phyloP scores from a whole-genome alignment of 2,329 filamentous ascomycete species.

The Cladosporium velox region DNA sequence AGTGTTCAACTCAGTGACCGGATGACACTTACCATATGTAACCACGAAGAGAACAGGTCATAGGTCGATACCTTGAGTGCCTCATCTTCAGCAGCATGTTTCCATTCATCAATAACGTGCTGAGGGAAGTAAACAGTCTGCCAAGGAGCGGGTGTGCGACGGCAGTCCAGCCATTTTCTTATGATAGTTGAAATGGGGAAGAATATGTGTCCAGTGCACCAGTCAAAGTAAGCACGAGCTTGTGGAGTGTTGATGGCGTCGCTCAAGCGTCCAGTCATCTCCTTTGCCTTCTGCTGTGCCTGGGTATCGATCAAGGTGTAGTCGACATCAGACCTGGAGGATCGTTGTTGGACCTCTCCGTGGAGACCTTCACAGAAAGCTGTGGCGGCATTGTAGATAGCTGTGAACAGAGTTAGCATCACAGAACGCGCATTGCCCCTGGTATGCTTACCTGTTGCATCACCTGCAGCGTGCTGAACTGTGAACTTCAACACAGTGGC shows the following conservation, averaged over 20 bases:
- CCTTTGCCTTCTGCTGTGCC: background rate
- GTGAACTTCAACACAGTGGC: conserved; percentile 8
- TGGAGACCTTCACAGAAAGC: conserved; percentile 12
- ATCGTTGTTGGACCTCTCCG: background rate
- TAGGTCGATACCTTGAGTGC: background rate
- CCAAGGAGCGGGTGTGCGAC: background rate
- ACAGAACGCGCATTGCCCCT: too few relatives aligned
- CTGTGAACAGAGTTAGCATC: background rate
- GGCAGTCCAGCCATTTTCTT: conserved; percentile 1
- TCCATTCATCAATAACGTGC: background rate
- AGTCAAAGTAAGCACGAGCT: background rate
- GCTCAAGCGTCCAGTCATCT: background rate
- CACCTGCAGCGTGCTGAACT: conserved; percentile 9
- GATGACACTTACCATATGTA: conserved; percentile 5
- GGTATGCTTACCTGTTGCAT: background rate
- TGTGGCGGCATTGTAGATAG: background rate
- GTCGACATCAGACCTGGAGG: background rate
- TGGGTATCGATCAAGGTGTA: background rate
- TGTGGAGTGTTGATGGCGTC: background rate
- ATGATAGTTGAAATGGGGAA: background rate
- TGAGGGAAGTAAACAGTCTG: conserved; percentile 2
- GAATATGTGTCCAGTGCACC: background rate
- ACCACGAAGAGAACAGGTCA: conserved; percentile 6
- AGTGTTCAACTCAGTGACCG: background rate
- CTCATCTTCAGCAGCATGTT: background rate